A percentile compares a stretch with the other conserved stretches of the same genome.
Conservation (phyloP, 169 alveolate species). For the Hepatocystis sp. region DNA sequence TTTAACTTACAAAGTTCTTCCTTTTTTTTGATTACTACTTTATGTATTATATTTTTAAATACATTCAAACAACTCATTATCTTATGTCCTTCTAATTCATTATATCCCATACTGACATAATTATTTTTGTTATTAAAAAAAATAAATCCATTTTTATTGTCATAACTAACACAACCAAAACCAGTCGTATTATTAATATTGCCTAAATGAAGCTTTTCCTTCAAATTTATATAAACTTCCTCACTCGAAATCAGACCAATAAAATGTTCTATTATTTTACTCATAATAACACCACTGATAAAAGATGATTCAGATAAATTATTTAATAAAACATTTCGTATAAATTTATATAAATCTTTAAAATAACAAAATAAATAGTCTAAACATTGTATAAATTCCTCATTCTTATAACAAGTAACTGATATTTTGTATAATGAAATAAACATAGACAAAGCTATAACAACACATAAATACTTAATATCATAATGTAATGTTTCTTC, state of each 20-base stretch:
- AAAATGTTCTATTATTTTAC: no score
- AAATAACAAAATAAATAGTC: conserved; percentile 22
- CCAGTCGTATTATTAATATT: no score
- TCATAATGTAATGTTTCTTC: conserved; percentile 50
- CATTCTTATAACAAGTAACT: neutral
- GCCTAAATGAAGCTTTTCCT: no score
- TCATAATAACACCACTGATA: conserved; percentile 68
- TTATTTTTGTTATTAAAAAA: no score
- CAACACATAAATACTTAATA: conserved; percentile 63
- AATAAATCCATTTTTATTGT: no score
- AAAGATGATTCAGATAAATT: conserved; percentile 58
- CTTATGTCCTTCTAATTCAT: no score
- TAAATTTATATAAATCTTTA: conserved; percentile 41
- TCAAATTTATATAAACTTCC: no score
- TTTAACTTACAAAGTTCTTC: neutral
- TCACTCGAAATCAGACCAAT: no score
- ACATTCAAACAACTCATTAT: conserved; percentile 31
- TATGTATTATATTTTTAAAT: conserved; percentile 21
- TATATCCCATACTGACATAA: no score
- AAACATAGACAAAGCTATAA: conserved; percentile 39
- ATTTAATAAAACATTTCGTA: conserved; percentile 16
- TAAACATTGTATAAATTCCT: conserved; percentile 26
- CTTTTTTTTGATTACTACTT: conserved; percentile 30
- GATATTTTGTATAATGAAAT: conserved; percentile 61
- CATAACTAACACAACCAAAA: no score